Evolutionary conservation across 441 rosid genomes (phyloP), one percentile per base, ranked within the genome.

Genomic region (Corymbia calophylla): DNA sequence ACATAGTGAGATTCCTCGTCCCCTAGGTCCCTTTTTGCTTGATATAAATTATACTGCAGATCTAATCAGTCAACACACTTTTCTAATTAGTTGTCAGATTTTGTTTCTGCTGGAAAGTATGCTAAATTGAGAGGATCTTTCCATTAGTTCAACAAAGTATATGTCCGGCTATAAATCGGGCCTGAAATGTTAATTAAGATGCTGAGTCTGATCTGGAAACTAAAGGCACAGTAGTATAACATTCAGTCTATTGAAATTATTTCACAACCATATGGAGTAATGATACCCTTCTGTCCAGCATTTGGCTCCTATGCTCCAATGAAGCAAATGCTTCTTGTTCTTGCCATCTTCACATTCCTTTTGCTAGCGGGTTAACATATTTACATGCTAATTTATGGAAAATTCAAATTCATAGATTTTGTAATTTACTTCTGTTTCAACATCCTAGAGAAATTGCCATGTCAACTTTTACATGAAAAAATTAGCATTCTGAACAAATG

Each of bases 1-100:
- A 88, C 94, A 95, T 53, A 95, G 97, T 96, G 91, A 87, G 55
- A 48, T 60, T 60, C 23, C 81, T 25, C 84, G 32, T 68, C 47
- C 66, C 39, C 15, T 77, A 32, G 55, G 27, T 58, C 25, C 86
- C 18, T 80, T 44, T 23, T 27, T 18, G 84, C 53, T 23, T 25
- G 51, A 44, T 77, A 29, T 44, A 77, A 44, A 77, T 44, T 44
- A 14, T 23, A 12, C 25, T 7, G 44, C 51, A 44, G 84, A 23
- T 77, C 84, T 77, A 77, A 44, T 44, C 27, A 23, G 84, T 44
- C 84, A 62, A 39, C 70, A 23, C 84, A 73, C 51, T 3, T 70
- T 73, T 73, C n/a, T 39, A 73, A 6, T 73, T 73, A 21, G 47
- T 19, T 73, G 23, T 73, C 84, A 7, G 84, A 73, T 73, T 39